phyloP scores from a whole-genome alignment of 495 filamentous ascomycete species.

The Penicillium parvum region DNA sequence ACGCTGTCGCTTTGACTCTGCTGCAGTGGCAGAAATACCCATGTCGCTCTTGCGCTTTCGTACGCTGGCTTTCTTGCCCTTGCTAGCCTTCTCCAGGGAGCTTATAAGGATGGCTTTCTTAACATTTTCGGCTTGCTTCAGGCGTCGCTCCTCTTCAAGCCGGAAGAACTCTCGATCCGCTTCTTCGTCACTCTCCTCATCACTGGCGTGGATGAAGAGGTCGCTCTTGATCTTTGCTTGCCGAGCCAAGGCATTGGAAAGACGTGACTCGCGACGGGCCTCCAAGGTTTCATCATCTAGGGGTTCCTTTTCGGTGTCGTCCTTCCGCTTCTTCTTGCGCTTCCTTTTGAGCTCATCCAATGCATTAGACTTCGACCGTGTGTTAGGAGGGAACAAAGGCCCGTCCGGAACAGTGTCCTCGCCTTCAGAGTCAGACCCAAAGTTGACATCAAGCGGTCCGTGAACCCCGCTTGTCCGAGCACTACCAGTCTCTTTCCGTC shows the following conservation, averaged over 20 bases:
- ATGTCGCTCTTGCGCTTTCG: constrained; percentile 34
- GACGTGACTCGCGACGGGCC: constrained; percentile 49
- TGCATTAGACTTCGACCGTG: constrained; percentile 41
- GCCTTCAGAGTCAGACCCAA: constrained; percentile 61
- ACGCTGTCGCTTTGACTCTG: constrained; percentile 33
- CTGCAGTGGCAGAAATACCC: constrained; percentile 12
- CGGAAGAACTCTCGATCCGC: constrained; percentile 65
- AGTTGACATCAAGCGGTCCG: constrained; percentile 36
- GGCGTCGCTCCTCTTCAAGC: constrained; percentile 56
- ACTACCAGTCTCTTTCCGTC: constrained; percentile 56
- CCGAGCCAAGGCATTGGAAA: constrained; percentile 58
- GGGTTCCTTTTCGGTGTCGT: constrained; percentile 32
- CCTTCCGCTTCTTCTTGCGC: constrained; percentile 42
- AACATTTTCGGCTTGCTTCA: constrained; percentile 45
- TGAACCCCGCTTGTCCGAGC: constrained; percentile 38
- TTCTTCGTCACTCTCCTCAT: constrained; percentile 73
- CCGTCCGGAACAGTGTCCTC: constrained; percentile 56
- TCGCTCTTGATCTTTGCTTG: constrained; percentile 76
- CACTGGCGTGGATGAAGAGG: constrained; percentile 71
- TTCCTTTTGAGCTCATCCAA: constrained; percentile 51
- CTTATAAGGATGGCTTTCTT: constrained; percentile 51
- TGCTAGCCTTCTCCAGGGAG: constrained; percentile 43
- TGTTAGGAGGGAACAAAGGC: constrained; percentile 62
- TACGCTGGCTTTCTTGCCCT: constrained; percentile 18
- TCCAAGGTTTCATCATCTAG: constrained; percentile 50